Base-by-base conservation (phyloP, 805 yeast species). In the Yamadazyma takamatsuzukensis region DNA sequence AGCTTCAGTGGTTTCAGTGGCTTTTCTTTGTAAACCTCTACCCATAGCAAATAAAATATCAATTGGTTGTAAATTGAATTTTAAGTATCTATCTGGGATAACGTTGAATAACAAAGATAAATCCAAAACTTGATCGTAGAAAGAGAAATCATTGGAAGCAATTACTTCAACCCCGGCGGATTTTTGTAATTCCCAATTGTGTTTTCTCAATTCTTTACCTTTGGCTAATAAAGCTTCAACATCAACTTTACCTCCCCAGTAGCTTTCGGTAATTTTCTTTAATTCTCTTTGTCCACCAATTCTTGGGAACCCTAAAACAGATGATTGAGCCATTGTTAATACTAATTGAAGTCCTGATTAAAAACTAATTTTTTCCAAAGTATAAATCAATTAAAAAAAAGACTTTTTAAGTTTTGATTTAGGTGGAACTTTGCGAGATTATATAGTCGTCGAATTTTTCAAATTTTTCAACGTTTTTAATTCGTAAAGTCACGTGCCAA, bases 231-330 rank as follows among this genome's bases (percentile, higher is more conserved):
- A 80, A 58, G 87, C 95, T 42, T 85, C 97, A 47, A 76, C 84
- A 45, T 83, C 56, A 56, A 81, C 81, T 75, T 89, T 90, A 64
- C 97, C 97, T 52, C 78, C 66, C 98, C 98, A 93, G 90, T 93
- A 93, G 64, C 95, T 84, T 76, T 93, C 98, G 53, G 98, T 93
- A 69, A 87, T 86, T 74, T 93, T 93, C 76, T 93, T 93, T 70
- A 93, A 82, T 76, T 93, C 98, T 80, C 98, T 93, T 76, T 88
- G 88, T 56, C 96, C 93, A 61, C 98, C 98, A 61, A 90, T 93
- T 78, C 98, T 93, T 74, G 98, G 98, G 93, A 93, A 93, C 69
- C 98, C 98, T 72, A 93, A 80, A 56, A 93, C 94, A 61, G 96
- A 80, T 47, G 97, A 90, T 71, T 82, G 82, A 70, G 90, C 97